Evolutionary conservation across 805 yeast genomes (phyloP), one percentile per base, ranked within the genome.

Genomic region (Wickerhamiella siamensis): DNA sequence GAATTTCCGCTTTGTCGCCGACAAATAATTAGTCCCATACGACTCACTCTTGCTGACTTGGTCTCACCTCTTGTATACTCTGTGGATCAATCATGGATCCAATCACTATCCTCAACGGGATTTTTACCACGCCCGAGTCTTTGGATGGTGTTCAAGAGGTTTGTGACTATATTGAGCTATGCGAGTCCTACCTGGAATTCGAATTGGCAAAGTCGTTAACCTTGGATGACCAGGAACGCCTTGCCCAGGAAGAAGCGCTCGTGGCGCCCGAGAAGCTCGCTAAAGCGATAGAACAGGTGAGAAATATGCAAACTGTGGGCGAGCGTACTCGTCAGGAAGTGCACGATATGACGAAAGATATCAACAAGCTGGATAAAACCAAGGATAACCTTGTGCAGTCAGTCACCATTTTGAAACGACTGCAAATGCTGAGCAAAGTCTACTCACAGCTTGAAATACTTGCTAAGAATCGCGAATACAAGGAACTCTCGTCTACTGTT

Each of bases 391-490:
- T 91, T 38, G 87, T 84, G 2, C 67, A 75, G 21, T 75, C 91
- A 9, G 83, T 91, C 82, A 83, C 93, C 1, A 76, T 86, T 31
- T 66, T 88, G 50, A 83, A 88, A 53, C 71, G 95, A 47, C 65
- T 91, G 31, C 94, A 86, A 54, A 87, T 87, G 83, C 66, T 91
- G 38, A 70, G 82, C 5, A 76, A 74, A 17, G 87, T 93, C 2
- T 77, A 76, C 56, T 76, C 75, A 33, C 73, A 74, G 47, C 66
- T 84, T 36, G 67, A 67, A 15, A 54, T 60, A 5, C 63, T 72
- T 39, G 63, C 72, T 1, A 60, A 66, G 18, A 64, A 63, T 10
- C 67, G 70, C 38, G 65, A 71, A 40, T 68, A 69, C 46, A 55
- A 59, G 9, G 77, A 79, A 41, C 77, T 83, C 21, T 66, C 70